phyloP scores from a whole-genome alignment of 1,284 basidiomycete genomes.

The Boletus semigastroideus region DNA sequence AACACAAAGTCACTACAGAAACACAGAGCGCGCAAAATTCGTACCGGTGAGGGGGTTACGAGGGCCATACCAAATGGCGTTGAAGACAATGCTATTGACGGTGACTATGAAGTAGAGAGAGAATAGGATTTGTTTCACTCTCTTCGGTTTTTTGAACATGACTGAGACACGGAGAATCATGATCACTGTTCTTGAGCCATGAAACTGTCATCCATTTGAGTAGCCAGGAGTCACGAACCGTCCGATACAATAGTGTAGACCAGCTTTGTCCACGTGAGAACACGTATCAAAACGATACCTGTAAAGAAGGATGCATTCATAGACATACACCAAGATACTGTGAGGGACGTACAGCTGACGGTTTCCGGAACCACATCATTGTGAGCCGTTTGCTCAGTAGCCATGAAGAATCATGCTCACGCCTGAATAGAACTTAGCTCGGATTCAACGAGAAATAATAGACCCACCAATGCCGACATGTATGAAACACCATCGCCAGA shows the following conservation, averaged over 20 bases:
- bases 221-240: neutral
- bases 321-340: neutral
- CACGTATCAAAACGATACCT: neutral
- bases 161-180: slow-evolving; percentile 13
- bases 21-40: neutral
- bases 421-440: too few species aligned
- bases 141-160: slow-evolving; percentile 9
- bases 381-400: too few species aligned
- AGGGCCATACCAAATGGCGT: slow-evolving; percentile 1
- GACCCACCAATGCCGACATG: too few species aligned
- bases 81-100: neutral
- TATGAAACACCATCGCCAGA: neutral
- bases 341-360: neutral
- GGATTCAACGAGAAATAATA: too few species aligned
- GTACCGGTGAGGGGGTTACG: neutral
- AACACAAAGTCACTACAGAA: too few species aligned
- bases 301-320: neutral
- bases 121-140: neutral
- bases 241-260: slow-evolving; percentile 1
- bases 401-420: too few species aligned
- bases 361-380: too few species aligned
- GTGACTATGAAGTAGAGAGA: slow-evolving; percentile 1
- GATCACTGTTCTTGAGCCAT: slow-evolving; percentile 1
- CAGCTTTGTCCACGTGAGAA: neutral
- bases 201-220: neutral